Evolutionary conservation across 2,329 filamentous ascomycete species (phyloP).

Genomic region (Xylaria arbuscula): DNA sequence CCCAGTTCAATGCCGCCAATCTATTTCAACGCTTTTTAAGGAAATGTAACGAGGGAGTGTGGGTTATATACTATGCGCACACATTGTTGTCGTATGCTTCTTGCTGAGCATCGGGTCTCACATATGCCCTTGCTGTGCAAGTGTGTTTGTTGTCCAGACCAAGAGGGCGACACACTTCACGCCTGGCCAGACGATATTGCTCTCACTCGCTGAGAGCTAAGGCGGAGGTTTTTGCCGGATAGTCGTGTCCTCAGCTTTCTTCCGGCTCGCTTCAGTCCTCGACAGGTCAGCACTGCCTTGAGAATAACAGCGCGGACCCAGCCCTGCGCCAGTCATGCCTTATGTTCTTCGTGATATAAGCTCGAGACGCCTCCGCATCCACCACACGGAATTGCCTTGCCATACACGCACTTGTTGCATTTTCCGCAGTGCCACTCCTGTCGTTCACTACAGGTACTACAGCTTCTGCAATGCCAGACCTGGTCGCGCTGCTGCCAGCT

Average conservation of each 20-base stretch:
- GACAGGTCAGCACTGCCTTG: neutral
- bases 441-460: constrained; percentile 31
- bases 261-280: constrained; percentile 4
- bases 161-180: neutral
- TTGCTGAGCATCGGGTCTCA: constrained; percentile 4
- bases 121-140: neutral
- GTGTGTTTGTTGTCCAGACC: neutral
- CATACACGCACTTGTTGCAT: constrained; percentile 38
- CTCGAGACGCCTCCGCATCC: constrained; percentile 37
- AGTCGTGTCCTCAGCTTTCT: constrained; percentile 12
- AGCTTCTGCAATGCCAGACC: constrained; percentile 38
- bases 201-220: neutral
- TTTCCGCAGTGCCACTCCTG: constrained; percentile 38
- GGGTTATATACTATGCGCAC: constrained; percentile 17
- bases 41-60: constrained; percentile 31
- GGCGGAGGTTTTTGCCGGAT: constrained; percentile 1
- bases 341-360: constrained; percentile 34
- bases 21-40: constrained; percentile 20
- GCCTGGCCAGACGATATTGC: constrained; percentile 4
- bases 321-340: constrained; percentile 12
- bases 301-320: constrained; percentile 9
- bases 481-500: constrained; percentile 38
- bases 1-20: constrained; percentile 12
- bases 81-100: constrained; percentile 10
- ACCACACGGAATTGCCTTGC: constrained; percentile 28